Percentiles rank a stretch among this genome's conserved stretches.
These are phyloP conservation scores for Rhodotorula kratochvilovae DNA, from an alignment of 768 basidiomycete species.

Conservation along the genomic window DNA sequence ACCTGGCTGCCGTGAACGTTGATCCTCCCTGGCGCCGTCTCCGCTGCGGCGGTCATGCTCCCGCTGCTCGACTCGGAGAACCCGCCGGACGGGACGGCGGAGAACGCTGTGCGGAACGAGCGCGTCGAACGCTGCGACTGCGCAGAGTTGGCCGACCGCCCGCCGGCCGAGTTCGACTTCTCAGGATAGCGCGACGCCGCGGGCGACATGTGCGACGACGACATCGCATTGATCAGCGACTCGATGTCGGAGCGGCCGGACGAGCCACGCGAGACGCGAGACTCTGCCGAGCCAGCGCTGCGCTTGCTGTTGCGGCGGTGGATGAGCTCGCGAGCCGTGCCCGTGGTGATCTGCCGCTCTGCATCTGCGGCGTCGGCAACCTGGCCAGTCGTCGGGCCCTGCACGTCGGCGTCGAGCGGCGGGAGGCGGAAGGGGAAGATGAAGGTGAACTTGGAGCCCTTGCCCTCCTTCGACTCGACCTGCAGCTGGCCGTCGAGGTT, in stretches of 20 bases:
- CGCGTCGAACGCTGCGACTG: conserved; percentile 41
- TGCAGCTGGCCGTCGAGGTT: conserved; percentile 73
- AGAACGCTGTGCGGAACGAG: conserved; percentile 26
- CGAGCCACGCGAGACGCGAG: conserved; percentile 15
- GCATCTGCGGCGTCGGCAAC: neutral
- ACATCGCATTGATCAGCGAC: conserved; percentile 49
- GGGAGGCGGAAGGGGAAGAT: conserved; percentile 61
- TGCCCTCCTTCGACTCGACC: conserved; percentile 64
- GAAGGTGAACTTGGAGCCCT: conserved; percentile 70
- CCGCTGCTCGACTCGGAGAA: neutral
- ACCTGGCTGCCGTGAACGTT: neutral
- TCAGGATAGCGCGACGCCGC: neutral
- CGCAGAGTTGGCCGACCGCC: conserved; percentile 40
- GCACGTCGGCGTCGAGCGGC: conserved; percentile 17
- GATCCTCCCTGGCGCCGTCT: neutral
- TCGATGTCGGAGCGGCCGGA: conserved; percentile 47
- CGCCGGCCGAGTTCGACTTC: conserved; percentile 36
- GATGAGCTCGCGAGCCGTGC: neutral
- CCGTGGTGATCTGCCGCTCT: neutral
- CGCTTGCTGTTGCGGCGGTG: conserved; percentile 13
- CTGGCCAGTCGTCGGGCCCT: neutral
- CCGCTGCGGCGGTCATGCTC: neutral
- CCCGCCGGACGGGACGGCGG: neutral
- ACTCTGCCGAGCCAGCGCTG: conserved; percentile 16
- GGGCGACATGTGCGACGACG: conserved; percentile 43